phyloP scores from a whole-genome alignment of 768 basidiomycete genomes.

The Mycena sanguinolenta region DNA sequence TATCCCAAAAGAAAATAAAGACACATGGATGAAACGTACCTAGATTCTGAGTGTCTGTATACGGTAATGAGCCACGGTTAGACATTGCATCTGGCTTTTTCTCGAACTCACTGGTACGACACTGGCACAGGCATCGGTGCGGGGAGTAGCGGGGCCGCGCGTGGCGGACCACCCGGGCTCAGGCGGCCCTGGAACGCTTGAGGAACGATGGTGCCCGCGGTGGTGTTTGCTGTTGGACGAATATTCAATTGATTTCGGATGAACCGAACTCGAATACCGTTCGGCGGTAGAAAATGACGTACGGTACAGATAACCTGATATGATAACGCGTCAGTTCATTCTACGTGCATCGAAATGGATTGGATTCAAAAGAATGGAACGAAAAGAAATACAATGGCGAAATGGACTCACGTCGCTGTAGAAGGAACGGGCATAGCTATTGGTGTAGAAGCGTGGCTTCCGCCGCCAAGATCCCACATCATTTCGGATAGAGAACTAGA shows the following conservation, averaged over 20 bases:
- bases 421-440: conserved; percentile 24
- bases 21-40: conserved; percentile 18
- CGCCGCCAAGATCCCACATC: conserved; percentile 38
- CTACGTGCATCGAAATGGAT: too few species aligned
- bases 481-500: conserved; percentile 6
- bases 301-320: conserved; percentile 26
- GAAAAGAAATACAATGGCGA: background rate
- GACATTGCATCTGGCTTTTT: background rate
- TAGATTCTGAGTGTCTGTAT: conserved; percentile 15
- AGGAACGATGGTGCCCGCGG: conserved; percentile 6
- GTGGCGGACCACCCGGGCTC: conserved; percentile 18
- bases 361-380: too few species aligned
- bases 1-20: background rate
- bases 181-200: conserved; percentile 19
- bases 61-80: too few species aligned
- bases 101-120: conserved; percentile 14
- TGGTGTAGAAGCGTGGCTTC: conserved; percentile 16
- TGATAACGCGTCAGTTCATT: background rate
- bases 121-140: conserved; percentile 20
- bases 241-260: background rate
- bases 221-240: background rate
- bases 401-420: conserved; percentile 19
- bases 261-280: background rate
- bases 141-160: conserved; percentile 2
- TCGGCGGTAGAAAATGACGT: background rate